These are phyloP conservation scores for Coelastrella sp. DNA, from an alignment of 139 green algal species.

Conservation along the genomic window DNA sequence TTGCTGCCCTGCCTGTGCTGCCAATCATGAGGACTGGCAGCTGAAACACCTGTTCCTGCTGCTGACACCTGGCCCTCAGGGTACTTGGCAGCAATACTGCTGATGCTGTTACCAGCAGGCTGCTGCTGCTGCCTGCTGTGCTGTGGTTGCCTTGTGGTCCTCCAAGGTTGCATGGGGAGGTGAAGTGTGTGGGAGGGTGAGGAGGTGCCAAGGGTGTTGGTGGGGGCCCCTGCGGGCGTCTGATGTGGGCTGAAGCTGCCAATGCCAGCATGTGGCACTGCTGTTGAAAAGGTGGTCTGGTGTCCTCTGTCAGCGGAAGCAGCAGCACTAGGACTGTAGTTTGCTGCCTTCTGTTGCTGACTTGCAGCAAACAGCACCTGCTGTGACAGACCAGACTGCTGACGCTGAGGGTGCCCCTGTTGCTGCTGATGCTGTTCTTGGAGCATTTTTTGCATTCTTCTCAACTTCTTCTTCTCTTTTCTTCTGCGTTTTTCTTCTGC, in stretches of 20 bases:
- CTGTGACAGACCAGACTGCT: slow-evolving; percentile 1
- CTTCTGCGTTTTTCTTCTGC: slow-evolving; percentile 1
- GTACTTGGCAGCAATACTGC: background rate
- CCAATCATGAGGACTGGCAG: background rate
- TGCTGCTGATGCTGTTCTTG: slow-evolving; percentile 20
- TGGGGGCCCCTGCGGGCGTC: no score
- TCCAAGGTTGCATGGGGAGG: no score
- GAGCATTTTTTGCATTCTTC: slow-evolving; percentile 11
- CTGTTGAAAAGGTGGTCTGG: background rate
- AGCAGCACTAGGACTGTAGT: background rate
- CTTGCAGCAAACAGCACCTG: slow-evolving; percentile 19
- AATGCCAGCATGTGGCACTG: background rate
- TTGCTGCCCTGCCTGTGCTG: background rate
- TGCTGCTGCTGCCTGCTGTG: background rate
- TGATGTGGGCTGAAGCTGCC: background rate
- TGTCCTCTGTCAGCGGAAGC: background rate
- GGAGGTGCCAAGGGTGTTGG: no score
- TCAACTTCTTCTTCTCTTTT: slow-evolving; percentile 11
- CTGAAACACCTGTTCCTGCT: background rate
- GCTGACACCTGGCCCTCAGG: no score
- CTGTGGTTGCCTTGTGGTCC: no score
- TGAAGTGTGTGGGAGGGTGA: no score
- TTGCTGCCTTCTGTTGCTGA: background rate
- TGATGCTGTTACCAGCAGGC: background rate
- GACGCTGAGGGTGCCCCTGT: background rate